phyloP scores from a whole-genome alignment of 1,284 basidiomycete genomes.

The Pterulicium gracile region DNA sequence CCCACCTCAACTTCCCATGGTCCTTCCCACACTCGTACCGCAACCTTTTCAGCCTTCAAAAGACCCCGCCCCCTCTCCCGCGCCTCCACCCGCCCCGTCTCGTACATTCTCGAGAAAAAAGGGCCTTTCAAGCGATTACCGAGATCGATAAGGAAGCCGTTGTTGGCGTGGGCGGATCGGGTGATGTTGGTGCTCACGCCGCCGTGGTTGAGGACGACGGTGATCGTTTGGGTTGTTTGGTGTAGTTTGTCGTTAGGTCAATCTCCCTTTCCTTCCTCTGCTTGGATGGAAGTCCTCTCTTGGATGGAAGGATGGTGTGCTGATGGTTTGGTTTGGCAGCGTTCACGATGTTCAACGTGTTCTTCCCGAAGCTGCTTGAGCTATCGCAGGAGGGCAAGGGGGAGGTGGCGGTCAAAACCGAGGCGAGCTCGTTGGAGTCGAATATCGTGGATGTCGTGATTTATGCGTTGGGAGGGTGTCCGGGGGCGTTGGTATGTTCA shows the following conservation, averaged over 20 bases:
- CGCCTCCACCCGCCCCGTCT: conserved; percentile 11
- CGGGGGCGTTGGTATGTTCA: conserved; percentile 66
- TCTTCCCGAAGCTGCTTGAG: conserved; percentile 85
- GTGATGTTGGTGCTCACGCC: conserved; percentile 70
- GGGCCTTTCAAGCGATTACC: conserved; percentile 31
- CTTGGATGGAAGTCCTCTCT: not conserved
- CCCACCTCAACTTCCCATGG: too few relatives aligned
- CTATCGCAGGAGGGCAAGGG: conserved; percentile 23
- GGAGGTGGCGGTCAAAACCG: conserved; percentile 28
- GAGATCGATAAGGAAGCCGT: conserved; percentile 33
- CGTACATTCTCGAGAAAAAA: conserved; percentile 32
- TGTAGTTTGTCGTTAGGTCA: conserved; percentile 69
- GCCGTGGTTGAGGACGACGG: conserved; percentile 75
- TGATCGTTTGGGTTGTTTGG: conserved; percentile 84
- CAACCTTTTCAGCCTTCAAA: not conserved
- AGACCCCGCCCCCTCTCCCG: conserved; percentile 1
- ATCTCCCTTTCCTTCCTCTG: conserved; percentile 16
- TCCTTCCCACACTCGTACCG: too few relatives aligned
- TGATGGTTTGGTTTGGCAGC: conserved; percentile 29
- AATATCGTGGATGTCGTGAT: conserved; percentile 78
- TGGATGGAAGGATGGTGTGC: conserved; percentile 4
- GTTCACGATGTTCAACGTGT: conserved; percentile 97
- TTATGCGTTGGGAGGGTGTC: conserved; percentile 78
- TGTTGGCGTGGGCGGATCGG: conserved; percentile 61
- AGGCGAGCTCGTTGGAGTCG: conserved; percentile 44